These are phyloP conservation scores for Pseudozyma hubeiensis DNA, from an alignment of 1,284 basidiomycete species.

Conservation along the genomic window DNA sequence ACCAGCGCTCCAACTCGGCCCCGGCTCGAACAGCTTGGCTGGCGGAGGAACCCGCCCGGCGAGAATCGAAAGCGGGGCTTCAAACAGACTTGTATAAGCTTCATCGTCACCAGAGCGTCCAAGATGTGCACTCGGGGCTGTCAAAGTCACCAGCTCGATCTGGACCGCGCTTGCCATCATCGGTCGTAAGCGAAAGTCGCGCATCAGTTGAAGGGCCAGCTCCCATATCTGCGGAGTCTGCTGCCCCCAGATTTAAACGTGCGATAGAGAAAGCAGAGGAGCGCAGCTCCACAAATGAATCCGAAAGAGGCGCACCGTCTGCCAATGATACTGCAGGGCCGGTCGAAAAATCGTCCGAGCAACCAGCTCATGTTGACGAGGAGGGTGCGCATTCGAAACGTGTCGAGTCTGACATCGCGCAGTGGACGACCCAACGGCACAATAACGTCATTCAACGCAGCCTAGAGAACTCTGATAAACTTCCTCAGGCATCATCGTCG, in stretches of 20 bases:
- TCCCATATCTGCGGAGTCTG: neutral
- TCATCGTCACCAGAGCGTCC: too few relatives aligned
- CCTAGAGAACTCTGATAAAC: slow-evolving; percentile 1
- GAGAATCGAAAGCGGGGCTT: too few relatives aligned
- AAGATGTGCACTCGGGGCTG: too few relatives aligned
- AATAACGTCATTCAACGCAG: slow-evolving; percentile 31
- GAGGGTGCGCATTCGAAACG: neutral
- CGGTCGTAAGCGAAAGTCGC: neutral
- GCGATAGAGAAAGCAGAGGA: neutral
- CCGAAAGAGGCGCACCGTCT: neutral
- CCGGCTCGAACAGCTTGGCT: neutral
- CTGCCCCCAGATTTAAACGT: neutral
- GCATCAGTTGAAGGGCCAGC: neutral
- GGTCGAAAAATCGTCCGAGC: neutral
- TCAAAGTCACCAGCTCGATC: neutral
- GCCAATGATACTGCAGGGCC: neutral
- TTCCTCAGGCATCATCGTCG: slow-evolving; percentile 1
- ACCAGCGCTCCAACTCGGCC: neutral
- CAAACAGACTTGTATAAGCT: too few relatives aligned
- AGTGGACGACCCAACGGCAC: slow-evolving; percentile 29
- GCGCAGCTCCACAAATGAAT: neutral
- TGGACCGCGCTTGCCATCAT: neutral
- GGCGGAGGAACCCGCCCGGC: too few relatives aligned
- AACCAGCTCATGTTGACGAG: neutral
- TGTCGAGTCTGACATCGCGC: slow-evolving; percentile 26